Evolutionary conservation across 306 rosid species (phyloP).

Genomic region (Canavalia ensiformis): DNA sequence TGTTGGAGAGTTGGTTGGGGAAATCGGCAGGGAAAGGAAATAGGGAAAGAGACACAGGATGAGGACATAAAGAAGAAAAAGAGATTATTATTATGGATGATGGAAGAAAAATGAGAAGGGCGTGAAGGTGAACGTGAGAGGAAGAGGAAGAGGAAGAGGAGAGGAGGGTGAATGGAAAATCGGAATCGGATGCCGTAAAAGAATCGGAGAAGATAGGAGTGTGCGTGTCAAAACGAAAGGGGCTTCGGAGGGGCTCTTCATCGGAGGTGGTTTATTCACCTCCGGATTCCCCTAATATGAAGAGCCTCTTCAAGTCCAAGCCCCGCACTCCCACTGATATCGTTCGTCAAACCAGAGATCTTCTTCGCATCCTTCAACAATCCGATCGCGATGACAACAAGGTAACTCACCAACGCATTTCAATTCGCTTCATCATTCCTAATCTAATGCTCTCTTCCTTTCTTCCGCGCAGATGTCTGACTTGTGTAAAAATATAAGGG

Average conservation of each 20-base stretch:
- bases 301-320: slow-evolving; percentile 87
- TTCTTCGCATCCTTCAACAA: slow-evolving; percentile 60
- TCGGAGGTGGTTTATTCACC: slow-evolving; percentile 47
- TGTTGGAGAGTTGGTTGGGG: background rate
- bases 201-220: slow-evolving; percentile 52
- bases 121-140: background rate
- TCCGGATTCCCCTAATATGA: slow-evolving; percentile 55
- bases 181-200: background rate
- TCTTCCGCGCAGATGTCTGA: slow-evolving; percentile 62
- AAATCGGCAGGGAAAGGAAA: background rate
- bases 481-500: slow-evolving; percentile 71
- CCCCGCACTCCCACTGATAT: slow-evolving; percentile 78
- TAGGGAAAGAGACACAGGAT: background rate
- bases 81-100: background rate
- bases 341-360: slow-evolving; percentile 84
- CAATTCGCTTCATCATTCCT: no score
- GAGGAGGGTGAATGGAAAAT: background rate
- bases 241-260: slow-evolving; percentile 56
- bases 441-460: background rate
- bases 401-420: slow-evolving; percentile 14
- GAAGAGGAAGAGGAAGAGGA: background rate
- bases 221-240: slow-evolving; percentile 49
- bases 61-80: background rate
- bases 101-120: background rate
- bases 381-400: slow-evolving; percentile 70